phyloP scores from a whole-genome alignment of 225 moss, liverwort and hornwort genomes.

The Pleurozium schreberi region DNA sequence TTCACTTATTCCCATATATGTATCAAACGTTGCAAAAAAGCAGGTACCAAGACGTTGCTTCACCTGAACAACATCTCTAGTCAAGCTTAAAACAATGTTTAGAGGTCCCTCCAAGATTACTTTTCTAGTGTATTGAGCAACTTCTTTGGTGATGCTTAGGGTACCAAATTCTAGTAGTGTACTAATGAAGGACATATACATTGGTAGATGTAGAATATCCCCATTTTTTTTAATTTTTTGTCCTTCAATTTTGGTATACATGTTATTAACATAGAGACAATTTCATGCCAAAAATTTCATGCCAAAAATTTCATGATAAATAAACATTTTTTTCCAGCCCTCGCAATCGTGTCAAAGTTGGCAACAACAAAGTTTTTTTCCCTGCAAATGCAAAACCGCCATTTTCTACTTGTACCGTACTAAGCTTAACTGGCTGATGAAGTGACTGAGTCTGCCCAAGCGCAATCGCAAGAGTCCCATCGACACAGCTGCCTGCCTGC shows the following conservation, averaged over 20 bases:
- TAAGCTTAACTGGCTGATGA: too few species aligned
- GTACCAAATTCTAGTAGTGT: too few species aligned
- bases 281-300: too few species aligned
- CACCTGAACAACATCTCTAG: too few species aligned
- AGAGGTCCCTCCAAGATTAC: too few species aligned
- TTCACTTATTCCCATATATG: too few species aligned
- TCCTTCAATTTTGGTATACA: not conserved
- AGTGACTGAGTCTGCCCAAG: not conserved
- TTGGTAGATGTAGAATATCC: not conserved
- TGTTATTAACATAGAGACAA: not conserved
- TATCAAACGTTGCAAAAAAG: too few species aligned
- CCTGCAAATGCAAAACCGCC: not conserved
- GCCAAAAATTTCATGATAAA: not conserved
- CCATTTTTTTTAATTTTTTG: not conserved
- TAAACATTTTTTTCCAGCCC: not conserved
- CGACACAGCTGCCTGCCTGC: not conserved
- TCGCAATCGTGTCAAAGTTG: rapidly evolving
- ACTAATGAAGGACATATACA: not conserved
- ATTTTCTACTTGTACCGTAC: not conserved
- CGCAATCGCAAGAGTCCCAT: not conserved
- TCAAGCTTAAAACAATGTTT: too few species aligned
- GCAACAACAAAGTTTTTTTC: not conserved
- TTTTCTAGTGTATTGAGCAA: too few species aligned
- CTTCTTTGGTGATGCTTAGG: too few species aligned
- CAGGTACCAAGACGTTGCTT: too few species aligned